Evolutionary conservation across 768 basidiomycete species (phyloP).

Genomic region (Lactifluus pinguis): DNA sequence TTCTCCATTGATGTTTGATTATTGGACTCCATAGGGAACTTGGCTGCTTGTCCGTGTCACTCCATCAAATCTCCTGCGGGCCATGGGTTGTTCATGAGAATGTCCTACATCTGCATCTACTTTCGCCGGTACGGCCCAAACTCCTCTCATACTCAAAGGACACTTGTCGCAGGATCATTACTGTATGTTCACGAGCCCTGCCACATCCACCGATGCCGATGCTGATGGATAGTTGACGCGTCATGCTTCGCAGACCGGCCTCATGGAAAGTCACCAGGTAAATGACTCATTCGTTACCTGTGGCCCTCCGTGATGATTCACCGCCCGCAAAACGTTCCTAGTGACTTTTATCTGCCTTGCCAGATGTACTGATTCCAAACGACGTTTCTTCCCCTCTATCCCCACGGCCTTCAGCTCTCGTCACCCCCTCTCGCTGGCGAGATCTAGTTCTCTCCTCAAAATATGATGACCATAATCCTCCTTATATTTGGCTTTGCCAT

Average conservation of each 20-base stretch:
- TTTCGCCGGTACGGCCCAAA: constrained; percentile 31
- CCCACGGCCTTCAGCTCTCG: constrained; percentile 28
- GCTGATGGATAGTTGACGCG: background rate
- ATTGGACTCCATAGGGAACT: background rate
- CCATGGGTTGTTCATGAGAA: constrained; percentile 44
- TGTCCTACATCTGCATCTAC: constrained; percentile 43
- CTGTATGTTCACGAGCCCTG: constrained; percentile 21
- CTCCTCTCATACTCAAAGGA: background rate
- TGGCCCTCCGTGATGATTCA: constrained; percentile 40
- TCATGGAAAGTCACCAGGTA: constrained; percentile 39
- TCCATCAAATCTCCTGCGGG: too few species aligned
- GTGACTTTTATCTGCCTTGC: background rate
- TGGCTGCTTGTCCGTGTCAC: constrained; percentile 40
- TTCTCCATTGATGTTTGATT: background rate
- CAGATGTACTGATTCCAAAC: background rate
- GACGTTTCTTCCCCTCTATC: background rate
- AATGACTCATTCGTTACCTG: constrained; percentile 41
- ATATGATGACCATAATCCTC: constrained; percentile 32
- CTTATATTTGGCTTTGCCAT: constrained; percentile 37
- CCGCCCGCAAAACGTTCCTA: constrained; percentile 33
- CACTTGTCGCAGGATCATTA: constrained; percentile 29
- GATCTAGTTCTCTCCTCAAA: constrained; percentile 35
- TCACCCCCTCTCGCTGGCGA: constrained; percentile 33
- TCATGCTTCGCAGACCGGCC: constrained; percentile 31
- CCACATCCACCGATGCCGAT: background rate